A percentile compares a stretch with the other conserved stretches of the same genome.
These are phyloP conservation scores for Lachancea dasiensis DNA, from an alignment of 805 yeast species.

Conservation along the genomic window DNA sequence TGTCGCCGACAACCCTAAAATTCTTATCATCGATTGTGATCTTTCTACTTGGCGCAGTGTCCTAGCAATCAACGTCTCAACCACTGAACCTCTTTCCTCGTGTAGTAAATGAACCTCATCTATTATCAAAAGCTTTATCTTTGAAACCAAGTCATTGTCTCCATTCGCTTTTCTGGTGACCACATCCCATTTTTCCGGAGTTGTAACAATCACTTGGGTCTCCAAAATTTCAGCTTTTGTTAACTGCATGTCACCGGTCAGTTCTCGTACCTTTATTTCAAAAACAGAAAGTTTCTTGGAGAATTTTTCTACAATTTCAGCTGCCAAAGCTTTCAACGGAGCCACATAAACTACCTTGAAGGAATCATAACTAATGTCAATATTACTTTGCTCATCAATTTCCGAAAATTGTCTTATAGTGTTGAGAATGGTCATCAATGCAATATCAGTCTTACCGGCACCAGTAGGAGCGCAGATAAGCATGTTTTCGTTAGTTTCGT, in stretches of 20 bases:
- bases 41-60: constrained; percentile 93
- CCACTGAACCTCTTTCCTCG: constrained; percentile 97
- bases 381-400: constrained; percentile 43
- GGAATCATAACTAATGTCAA: constrained; percentile 70
- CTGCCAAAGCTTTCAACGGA: constrained; percentile 89
- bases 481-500: constrained; percentile 91
- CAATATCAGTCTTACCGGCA: constrained; percentile 96
- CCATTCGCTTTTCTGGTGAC: constrained; percentile 92
- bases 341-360: constrained; percentile 92
- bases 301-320: constrained; percentile 92
- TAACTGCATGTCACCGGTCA: constrained; percentile 94
- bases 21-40: constrained; percentile 86
- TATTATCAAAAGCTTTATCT: constrained; percentile 79
- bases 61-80: constrained; percentile 91
- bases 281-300: constrained; percentile 72
- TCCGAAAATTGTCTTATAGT: constrained; percentile 67
- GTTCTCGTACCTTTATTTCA: constrained; percentile 78
- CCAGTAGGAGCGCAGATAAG: constrained; percentile 96
- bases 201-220: constrained; percentile 86
- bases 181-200: constrained; percentile 98
- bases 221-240: constrained; percentile 71
- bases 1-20: constrained; percentile 92
- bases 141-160: constrained; percentile 75
- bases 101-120: constrained; percentile 96
- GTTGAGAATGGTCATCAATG: constrained; percentile 71